Conservation (phyloP, 2,329 filamentous ascomycete species). For the Clonostachys sp. region DNA sequence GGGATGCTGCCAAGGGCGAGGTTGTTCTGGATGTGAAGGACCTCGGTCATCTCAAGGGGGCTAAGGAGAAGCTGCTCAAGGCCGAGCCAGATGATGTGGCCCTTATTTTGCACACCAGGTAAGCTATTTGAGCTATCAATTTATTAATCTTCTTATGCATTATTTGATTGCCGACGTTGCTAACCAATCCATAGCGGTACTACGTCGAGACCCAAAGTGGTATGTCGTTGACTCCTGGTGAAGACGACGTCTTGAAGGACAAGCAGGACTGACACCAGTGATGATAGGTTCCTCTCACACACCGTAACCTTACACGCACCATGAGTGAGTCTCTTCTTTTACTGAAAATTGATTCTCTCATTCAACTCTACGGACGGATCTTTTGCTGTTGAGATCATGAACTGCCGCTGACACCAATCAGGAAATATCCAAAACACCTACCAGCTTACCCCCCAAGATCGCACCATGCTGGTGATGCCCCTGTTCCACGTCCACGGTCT, state of each 20-base stretch:
- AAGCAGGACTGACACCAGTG: too few relatives aligned
- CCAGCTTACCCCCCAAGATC: constrained; percentile 62
- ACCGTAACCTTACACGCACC: constrained; percentile 74
- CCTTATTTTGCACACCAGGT: constrained; percentile 74
- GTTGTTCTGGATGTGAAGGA: constrained; percentile 78
- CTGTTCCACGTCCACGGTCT: constrained; percentile 90
- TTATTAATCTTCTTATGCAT: neutral
- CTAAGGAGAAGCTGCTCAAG: constrained; percentile 30
- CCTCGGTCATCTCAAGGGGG: constrained; percentile 56
- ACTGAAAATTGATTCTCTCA: neutral
- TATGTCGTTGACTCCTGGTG: constrained; percentile 25
- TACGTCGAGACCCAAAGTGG: constrained; percentile 80
- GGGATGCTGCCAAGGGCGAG: constrained; percentile 59
- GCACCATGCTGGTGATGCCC: constrained; percentile 86
- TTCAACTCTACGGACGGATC: neutral
- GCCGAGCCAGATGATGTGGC: constrained; percentile 75
- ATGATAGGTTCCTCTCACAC: constrained; percentile 67
- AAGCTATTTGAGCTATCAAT: constrained; percentile 1
- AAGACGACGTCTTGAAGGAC: too few relatives aligned
- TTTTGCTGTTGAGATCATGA: neutral
- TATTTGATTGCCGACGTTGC: constrained; percentile 12
- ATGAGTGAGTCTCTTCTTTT: constrained; percentile 52
- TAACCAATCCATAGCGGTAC: constrained; percentile 51
- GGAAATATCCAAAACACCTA: constrained; percentile 79
- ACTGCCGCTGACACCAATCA: constrained; percentile 14